Percentiles rank a stretch among this genome's conserved stretches.
Evolutionary conservation across 257 asterid species (phyloP).

Genomic region (Nicotiana sylvestris): DNA sequence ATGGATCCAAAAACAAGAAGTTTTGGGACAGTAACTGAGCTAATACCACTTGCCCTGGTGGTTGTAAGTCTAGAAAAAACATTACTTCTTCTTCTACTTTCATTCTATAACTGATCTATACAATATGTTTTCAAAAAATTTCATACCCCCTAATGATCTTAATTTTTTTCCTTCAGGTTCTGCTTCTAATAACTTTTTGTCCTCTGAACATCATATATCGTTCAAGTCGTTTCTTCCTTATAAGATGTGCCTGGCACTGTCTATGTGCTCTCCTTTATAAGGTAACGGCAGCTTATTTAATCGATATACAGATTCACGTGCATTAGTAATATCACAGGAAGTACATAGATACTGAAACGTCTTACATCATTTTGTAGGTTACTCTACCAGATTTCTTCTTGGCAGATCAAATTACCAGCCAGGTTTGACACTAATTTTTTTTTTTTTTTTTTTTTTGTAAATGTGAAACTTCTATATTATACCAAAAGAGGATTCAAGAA

Average conservation of each 20-base stretch:
- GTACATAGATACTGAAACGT: neutral
- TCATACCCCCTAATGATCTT: neutral
- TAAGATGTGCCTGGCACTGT: constrained; percentile 58
- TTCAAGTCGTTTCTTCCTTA: constrained; percentile 67
- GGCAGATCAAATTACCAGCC: constrained; percentile 94
- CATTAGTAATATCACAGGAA: neutral
- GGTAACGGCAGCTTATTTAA: constrained; percentile 29
- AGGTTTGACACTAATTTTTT: constrained; percentile 36
- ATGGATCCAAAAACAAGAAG: constrained; percentile 49
- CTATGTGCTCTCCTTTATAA: constrained; percentile 77
- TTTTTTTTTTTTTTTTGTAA: too few relatives aligned
- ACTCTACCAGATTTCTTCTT: constrained; percentile 72
- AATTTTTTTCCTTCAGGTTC: constrained; percentile 27
- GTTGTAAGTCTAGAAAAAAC: constrained; percentile 34
- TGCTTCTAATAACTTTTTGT: constrained; percentile 46
- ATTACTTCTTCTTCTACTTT: neutral
- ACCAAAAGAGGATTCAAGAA: too few relatives aligned
- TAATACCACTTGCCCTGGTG: constrained; percentile 62
- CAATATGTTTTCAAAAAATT: neutral
- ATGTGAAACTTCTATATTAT: too few relatives aligned
- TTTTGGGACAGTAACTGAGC: constrained; percentile 40
- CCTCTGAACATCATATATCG: constrained; percentile 73
- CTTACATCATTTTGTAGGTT: constrained; percentile 36
- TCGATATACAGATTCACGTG: neutral
- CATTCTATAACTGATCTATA: neutral